These are phyloP conservation scores for Logfia minima DNA, from an alignment of 129 eudicot species.

Conservation along the genomic window DNA sequence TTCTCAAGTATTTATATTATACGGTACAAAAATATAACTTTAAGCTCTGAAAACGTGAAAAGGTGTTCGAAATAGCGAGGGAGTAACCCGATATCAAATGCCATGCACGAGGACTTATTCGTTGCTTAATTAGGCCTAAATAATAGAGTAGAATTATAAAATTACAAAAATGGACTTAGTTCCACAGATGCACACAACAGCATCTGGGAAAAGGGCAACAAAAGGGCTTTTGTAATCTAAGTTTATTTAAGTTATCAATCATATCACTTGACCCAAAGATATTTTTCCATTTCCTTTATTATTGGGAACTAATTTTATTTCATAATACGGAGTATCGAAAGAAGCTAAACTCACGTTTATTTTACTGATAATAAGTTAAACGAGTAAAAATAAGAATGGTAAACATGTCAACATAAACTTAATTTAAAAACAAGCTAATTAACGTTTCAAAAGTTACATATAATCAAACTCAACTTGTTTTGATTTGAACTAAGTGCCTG, in stretches of 20 bases:
- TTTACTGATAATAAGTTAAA: neutral
- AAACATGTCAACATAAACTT: too few relatives aligned
- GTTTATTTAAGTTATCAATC: constrained; percentile 22
- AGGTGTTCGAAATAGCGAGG: neutral
- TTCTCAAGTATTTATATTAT: neutral
- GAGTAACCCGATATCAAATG: constrained; percentile 12
- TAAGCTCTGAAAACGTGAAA: neutral
- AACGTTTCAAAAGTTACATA: too few relatives aligned
- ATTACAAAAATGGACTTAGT: constrained; percentile 13
- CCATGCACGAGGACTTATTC: constrained; percentile 40
- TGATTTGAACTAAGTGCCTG: too few relatives aligned
- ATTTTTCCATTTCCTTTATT: neutral
- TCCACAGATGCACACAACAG: constrained; percentile 32
- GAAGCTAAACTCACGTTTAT: neutral
- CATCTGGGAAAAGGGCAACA: constrained; percentile 34
- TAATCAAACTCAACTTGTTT: too few relatives aligned
- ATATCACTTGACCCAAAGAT: constrained; percentile 29
- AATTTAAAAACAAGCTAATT: too few relatives aligned
- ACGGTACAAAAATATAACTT: neutral
- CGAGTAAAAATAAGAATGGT: too few relatives aligned
- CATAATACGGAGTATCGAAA: too few relatives aligned
- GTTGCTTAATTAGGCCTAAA: constrained; percentile 22
- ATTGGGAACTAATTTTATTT: neutral
- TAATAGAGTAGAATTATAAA: constrained; percentile 18
- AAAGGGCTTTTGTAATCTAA: neutral